Percentiles rank a stretch among this genome's conserved stretches.
Conservation (phyloP, 768 basidiomycete genomes). For the Lactifluus subvellereus region DNA sequence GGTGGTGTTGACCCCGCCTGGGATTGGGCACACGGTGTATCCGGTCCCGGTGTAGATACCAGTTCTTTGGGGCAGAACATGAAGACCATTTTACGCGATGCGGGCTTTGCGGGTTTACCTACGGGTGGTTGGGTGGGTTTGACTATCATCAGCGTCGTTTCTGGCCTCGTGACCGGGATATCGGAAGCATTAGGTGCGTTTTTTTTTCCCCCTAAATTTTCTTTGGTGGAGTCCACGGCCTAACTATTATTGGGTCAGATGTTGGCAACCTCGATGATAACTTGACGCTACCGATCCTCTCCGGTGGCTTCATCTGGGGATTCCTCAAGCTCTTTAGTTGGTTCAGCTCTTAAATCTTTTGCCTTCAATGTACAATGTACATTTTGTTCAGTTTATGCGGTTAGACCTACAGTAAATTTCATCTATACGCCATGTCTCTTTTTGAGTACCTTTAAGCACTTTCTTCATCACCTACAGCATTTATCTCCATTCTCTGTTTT, state of each 20-base stretch:
- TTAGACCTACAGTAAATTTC: slow-evolving; percentile 13
- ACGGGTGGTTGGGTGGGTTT: slow-evolving; percentile 47
- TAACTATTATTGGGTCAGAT: slow-evolving; percentile 41
- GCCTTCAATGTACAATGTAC: background rate
- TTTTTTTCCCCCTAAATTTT: slow-evolving; percentile 10
- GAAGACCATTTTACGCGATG: slow-evolving; percentile 27
- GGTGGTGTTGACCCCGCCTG: slow-evolving; percentile 41
- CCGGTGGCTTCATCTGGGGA: slow-evolving; percentile 65
- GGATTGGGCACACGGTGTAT: slow-evolving; percentile 51
- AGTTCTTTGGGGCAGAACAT: slow-evolving; percentile 25
- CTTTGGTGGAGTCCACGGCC: background rate
- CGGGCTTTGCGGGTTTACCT: slow-evolving; percentile 22
- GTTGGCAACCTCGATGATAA: slow-evolving; percentile 85
- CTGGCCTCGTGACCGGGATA: slow-evolving; percentile 76
- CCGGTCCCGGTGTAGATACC: slow-evolving; percentile 26
- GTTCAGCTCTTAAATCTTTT: slow-evolving; percentile 26
- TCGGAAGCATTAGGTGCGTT: slow-evolving; percentile 84
- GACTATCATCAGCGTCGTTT: slow-evolving; percentile 48
- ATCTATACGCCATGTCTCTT: background rate
- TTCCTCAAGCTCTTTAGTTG: slow-evolving; percentile 41
- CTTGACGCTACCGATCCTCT: slow-evolving; percentile 80
- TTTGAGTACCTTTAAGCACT: background rate
- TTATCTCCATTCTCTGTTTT: background rate
- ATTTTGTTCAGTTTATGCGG: background rate
- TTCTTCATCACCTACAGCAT: background rate